Evolutionary conservation across 257 asterid genomes (phyloP), one percentile per base, ranked within the genome.

Genomic region (Leptodermis oblonga): DNA sequence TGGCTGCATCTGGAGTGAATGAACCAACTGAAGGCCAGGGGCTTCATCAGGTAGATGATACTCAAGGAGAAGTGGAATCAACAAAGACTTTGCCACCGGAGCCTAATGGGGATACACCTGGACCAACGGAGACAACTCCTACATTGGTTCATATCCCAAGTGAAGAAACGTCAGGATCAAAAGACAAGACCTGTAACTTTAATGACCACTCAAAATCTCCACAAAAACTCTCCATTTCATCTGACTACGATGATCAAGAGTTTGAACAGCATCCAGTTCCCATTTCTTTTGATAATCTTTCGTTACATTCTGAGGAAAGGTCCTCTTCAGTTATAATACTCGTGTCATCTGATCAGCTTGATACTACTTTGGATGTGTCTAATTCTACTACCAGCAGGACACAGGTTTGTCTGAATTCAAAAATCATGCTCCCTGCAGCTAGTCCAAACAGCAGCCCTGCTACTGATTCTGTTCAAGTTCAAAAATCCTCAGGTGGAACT

Each of bases 231-330:
- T 63, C 76, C 13, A 31, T 52, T 71, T 69, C 71, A 65, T 53
- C 67, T n/a, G 48, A 59, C 69, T 63, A 65, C 69, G 53, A 64
- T 62, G 80, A 79, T 43, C 77, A 39, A 65, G 84, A 77, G 68
- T 53, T 59, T 56, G 58, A 73, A 64, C 71, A 65, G 63, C 71
- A 43, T 65, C 73, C 65, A 23, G 60, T 28, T 60, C 73, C 80
- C 2, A 76, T 76, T 78, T 73, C 85, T 61, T 69, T 62, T 70
- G 80, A 71, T 62, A 61, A 77, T 62, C 69, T 55, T 65, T 67
- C 80, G 62, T 60, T 70, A 46, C 71, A 78, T 65, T 81, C 83
- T 70, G 76, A 45, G 62, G 79, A 60, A 69, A 81, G 77, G 69
- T 79, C 72, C 72, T 67, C 83, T 53, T 69, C 59, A 71, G 81